Base-by-base conservation (phyloP, 768 basidiomycete genomes). In the Kwoniella sp. region DNA sequence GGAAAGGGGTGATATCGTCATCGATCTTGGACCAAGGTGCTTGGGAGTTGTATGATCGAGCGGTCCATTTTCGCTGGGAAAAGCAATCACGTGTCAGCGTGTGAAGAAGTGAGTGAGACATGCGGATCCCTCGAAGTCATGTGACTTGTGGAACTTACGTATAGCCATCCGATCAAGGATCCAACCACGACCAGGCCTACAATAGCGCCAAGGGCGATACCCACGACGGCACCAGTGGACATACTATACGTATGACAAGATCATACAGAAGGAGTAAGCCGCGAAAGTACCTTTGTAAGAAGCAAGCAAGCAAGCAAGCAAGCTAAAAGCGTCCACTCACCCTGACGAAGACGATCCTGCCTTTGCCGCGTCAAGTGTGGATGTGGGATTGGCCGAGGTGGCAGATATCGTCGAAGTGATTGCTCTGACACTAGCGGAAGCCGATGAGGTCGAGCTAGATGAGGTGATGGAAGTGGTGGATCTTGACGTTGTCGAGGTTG, bases 1-100 rank as follows among this genome's bases (percentile, higher is more conserved):
- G 67, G 63, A 68, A 73, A 1, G 76, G 76, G 13, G 72, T 73
- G 55, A 75, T 63, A 51, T 77, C 73, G 41, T 74, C 73, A 41
- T 73, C 55, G 25, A 77, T 65, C 53, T 75, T 70, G 4, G 68
- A 52, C 76, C 76, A 77, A n/a, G 70, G 67, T 17, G 68, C 41
- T 28, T 70, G 61, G 25, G 59, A 34, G 34, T 64, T 55, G 60
- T 74, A 74, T 4, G 68, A 64, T 26, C 76, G 55, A 11, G 61
- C 26, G 23, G 68, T 50, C 54, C 63, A 69, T 64, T 77, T 77
- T 58, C 76, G 76, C 68, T 69, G 26, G 9, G 30, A 38, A 25
- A 28, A 34, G 13, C 8, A 45, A 45, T 45, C 59, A 52, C 28
- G 50, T 34, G 47, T 51, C 56, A 60, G 56, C 31, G 23, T 65